Conservation (phyloP, 192 early-diverging fungal genomes). For the Allomyces macrogynus region DNA sequence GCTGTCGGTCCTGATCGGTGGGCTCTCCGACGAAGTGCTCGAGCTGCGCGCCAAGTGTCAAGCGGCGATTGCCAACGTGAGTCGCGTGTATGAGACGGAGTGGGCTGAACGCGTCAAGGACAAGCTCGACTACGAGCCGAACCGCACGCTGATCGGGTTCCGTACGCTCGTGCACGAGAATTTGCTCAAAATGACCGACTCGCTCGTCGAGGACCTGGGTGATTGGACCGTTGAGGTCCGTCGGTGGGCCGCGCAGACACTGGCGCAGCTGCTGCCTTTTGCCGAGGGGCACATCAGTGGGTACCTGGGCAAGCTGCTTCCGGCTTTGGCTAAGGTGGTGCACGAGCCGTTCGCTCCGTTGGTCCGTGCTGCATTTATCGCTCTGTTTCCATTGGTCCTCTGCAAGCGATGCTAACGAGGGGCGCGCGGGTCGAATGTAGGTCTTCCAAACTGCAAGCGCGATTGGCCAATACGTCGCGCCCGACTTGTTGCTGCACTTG, state of each 20-base stretch:
- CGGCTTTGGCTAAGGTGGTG: slow-evolving; percentile 19
- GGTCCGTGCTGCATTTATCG: neutral
- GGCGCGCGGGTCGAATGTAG: no score
- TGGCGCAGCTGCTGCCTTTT: slow-evolving; percentile 19
- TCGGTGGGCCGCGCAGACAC: slow-evolving; percentile 12
- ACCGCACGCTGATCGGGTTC: slow-evolving; percentile 23
- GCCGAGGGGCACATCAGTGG: slow-evolving; percentile 27
- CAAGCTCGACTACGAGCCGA: slow-evolving; percentile 29
- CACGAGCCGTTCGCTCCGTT: neutral
- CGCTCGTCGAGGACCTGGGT: slow-evolving; percentile 15
- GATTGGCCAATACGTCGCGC: neutral
- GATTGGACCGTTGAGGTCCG: slow-evolving; percentile 31
- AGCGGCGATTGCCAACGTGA: slow-evolving; percentile 17
- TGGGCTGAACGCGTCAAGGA: slow-evolving; percentile 30
- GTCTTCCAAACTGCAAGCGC: no score
- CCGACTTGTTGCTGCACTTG: neutral
- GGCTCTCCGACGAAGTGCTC: slow-evolving; percentile 21
- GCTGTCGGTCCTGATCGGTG: slow-evolving; percentile 22
- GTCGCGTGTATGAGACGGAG: slow-evolving; percentile 27
- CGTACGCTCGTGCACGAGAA: slow-evolving; percentile 30
- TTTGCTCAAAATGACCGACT: slow-evolving; percentile 23
- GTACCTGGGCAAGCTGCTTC: slow-evolving; percentile 22
- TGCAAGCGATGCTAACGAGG: no score
- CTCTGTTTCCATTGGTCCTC: no score
- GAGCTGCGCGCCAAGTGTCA: slow-evolving; percentile 7